Percentiles rank a stretch among this genome's conserved stretches.
These are phyloP conservation scores for Cladosporium velox DNA, from an alignment of 2,329 filamentous ascomycete species.

Conservation along the genomic window DNA sequence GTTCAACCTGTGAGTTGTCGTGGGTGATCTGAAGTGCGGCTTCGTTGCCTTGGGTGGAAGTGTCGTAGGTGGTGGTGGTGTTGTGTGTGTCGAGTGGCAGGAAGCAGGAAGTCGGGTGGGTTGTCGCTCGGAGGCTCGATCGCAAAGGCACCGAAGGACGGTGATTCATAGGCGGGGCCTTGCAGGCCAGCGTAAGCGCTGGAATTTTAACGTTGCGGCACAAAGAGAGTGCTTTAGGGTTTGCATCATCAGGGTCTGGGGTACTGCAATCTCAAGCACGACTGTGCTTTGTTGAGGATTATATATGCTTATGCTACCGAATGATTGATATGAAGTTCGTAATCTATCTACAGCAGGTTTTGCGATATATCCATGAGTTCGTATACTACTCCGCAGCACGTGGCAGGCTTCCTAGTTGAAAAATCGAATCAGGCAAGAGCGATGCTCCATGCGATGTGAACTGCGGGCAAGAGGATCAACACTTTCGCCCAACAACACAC, in stretches of 20 bases:
- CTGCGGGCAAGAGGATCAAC: not conserved
- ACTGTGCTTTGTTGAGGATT: not conserved
- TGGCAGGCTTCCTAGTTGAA: not conserved
- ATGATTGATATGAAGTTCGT: not conserved
- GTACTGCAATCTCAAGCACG: not conserved
- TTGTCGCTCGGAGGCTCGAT: not conserved
- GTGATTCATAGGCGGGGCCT: not conserved
- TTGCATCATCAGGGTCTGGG: not conserved
- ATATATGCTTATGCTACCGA: not conserved
- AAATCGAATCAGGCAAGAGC: not conserved
- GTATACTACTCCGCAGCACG: not conserved
- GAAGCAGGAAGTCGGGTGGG: not conserved
- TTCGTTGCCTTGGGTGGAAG: conserved; percentile 27
- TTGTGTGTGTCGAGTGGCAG: not conserved
- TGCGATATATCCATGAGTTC: not conserved
- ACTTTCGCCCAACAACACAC: not conserved
- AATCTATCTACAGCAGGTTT: not conserved
- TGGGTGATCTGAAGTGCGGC: conserved; percentile 24
- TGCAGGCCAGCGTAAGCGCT: too few relatives aligned
- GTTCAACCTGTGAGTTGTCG: conserved; percentile 23
- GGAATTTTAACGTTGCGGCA: too few relatives aligned
- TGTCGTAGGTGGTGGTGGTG: conserved; percentile 2
- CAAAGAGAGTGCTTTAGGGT: not conserved
- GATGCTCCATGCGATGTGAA: not conserved
- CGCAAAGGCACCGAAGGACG: not conserved